Evolutionary conservation across 1,139 yeast genomes (phyloP).

Genomic region (Hemisphaericaspora lyxosophila): DNA sequence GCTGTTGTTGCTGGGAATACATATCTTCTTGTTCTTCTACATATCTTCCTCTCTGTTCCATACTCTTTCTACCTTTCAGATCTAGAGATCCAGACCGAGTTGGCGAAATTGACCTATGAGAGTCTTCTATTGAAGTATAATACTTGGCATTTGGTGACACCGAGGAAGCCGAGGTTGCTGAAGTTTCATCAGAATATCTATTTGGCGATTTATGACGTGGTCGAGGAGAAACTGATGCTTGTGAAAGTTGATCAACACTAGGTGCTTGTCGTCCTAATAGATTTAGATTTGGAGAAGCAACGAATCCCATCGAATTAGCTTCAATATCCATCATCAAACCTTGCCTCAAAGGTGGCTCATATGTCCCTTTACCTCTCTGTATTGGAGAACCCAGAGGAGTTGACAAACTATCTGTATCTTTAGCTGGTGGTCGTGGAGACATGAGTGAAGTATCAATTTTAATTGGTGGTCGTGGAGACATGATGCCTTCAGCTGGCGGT

Average conservation of each 20-base stretch:
- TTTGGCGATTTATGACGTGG: background rate
- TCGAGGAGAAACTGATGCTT: background rate
- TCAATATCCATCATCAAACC: background rate
- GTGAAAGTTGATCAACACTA: background rate
- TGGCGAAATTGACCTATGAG: too few relatives aligned
- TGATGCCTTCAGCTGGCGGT: too few relatives aligned
- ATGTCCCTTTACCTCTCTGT: too few relatives aligned
- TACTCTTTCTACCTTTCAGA: too few relatives aligned
- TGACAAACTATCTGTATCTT: background rate
- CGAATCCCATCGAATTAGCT: constrained; percentile 2
- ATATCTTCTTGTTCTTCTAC: background rate
- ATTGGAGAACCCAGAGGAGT: constrained; percentile 1
- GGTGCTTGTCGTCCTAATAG: background rate
- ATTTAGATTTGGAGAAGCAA: constrained; percentile 1
- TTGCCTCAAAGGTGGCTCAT: background rate
- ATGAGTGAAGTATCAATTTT: too few relatives aligned
- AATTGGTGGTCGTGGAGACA: too few relatives aligned
- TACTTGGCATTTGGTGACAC: background rate
- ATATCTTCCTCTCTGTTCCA: background rate
- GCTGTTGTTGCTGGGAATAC: background rate
- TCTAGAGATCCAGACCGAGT: background rate
- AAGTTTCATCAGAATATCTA: background rate
- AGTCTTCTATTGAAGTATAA: background rate
- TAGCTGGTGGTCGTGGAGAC: constrained; percentile 16
- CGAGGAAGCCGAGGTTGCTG: too few relatives aligned